Evolutionary conservation across 192 early-diverging fungal species (phyloP), one percentile per base, ranked within the genome.

Genomic region (Powellomyces hirtus): DNA sequence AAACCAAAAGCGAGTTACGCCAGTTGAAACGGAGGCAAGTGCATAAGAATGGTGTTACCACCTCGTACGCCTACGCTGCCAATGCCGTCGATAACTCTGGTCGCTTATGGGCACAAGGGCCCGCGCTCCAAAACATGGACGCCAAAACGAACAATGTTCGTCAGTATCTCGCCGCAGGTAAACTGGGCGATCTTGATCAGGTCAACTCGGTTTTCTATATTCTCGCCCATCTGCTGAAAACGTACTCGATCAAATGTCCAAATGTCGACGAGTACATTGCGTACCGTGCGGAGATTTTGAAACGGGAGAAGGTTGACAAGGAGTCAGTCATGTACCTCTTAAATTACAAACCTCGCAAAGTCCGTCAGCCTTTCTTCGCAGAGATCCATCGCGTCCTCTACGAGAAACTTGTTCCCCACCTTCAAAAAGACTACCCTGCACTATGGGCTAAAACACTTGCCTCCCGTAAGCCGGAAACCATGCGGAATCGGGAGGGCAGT

Each of bases 401-500:
- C 31, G 26, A 2, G 11, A 30, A 20, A 11, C 45, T 64, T 30
- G 46, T 64, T n/a, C 42, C 62, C 14, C 46, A n/a, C 26, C 42
- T 64, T 14, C 38, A 64, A 34, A 22, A 50, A 31, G 45, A 64
- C 24, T 64, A 27, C 34, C 24, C 24, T 20, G 27, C 16, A n/a
- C 2, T 64, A 3, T 64, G 62, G 62, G 33, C 44, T 22, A 64
- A 50, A 50, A 35, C 34, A 14, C 44, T 30, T 22, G 45, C 38
- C 20, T 45, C 62, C 30, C n/a, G 30, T n/a, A 33, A 64, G 2
- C 42, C 2, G 27, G 2, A 30, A 31, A 33, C 35, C 16, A 31
- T 49, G 18, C 62, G 62, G 20, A 64, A 64, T 30, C 62, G 62
- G n/a, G 62, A 10, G 29, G 62, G 62, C 13, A 64, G 62, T 64